Base-by-base conservation (phyloP, 257 asterid genomes). In the Paulownia fortunei region DNA sequence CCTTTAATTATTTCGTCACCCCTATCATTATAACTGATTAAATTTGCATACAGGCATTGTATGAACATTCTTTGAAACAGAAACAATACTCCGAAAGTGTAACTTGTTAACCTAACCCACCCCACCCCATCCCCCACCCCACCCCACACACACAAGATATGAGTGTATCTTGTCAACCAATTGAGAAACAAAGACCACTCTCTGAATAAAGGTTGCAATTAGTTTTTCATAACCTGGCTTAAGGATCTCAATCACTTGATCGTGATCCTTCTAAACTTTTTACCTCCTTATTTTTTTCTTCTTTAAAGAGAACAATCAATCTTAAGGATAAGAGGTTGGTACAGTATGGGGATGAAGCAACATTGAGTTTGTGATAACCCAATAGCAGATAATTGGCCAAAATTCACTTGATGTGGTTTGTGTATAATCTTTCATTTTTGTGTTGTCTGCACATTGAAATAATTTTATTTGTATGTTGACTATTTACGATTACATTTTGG, bases 381-480 rank as follows among this genome's bases (percentile, higher is more conserved):
- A 10, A 60, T 69, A 5, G 55, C 74, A 21, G 39, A 12, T n/a
- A 18, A 55, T 54, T 13, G 47, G 18, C 73, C 26, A 79, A n/a
- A 51, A 41, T 61, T 80, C 49, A 69, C 69, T 66, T 49, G 36
- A 24, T 52, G 16, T 30, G 65, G 56, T 59, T 36, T 62, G 19
- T 44, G 16, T n/a, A 23, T 73, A 1, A 52, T 42, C 18, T 30
- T 59, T 23, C 47, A 55, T 56, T 39, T 39, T 60, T 69, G 30
- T 67, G 51, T 42, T 36, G 2, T 44, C 42, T 66, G 72, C 61
- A 30, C 66, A 8, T 63, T 10, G 32, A 10, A 27, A 3, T 68
- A 2, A 8, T 12, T 13, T 7, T 39, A n/a, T 10, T 5, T 59
- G 18, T 46, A 11, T 21, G 10, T 24, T 5, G 60, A 36, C 65